phyloP scores from a whole-genome alignment of 2,329 filamentous ascomycete species.

The Cladosporium sp. region DNA sequence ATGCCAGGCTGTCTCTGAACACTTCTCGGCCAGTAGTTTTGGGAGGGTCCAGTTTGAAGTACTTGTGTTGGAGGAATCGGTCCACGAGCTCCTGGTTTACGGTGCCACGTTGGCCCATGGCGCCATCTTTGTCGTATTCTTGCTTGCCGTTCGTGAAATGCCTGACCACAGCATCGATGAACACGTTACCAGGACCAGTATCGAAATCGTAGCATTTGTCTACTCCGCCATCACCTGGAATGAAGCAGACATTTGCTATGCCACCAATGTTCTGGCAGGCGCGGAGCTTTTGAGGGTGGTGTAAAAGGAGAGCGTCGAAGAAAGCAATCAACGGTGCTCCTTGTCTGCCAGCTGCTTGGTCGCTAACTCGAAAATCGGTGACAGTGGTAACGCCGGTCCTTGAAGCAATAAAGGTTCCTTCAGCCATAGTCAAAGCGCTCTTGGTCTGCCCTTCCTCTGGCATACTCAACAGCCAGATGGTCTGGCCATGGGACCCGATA shows the following conservation, averaged over 20 bases:
- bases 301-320: conserved; percentile 54
- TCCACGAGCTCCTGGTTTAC: conserved; percentile 31
- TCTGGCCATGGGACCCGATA: conserved; percentile 57
- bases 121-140: conserved; percentile 32
- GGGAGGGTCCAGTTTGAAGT: conserved; percentile 49
- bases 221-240: conserved; percentile 37
- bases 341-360: conserved; percentile 54
- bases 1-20: conserved; percentile 54
- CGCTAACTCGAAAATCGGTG: conserved; percentile 55
- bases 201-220: conserved; percentile 29
- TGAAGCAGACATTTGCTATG: conserved; percentile 59
- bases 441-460: conserved; percentile 44
- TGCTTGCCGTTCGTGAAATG: conserved; percentile 29
- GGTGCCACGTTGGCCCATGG: conserved; percentile 26
- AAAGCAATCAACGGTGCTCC: conserved; percentile 55
- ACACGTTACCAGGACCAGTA: conserved; percentile 32
- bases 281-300: conserved; percentile 54
- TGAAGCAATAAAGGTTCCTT: conserved; percentile 52
- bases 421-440: conserved; percentile 54
- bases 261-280: conserved; percentile 60
- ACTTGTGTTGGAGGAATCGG: conserved; percentile 37
- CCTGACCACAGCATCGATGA: conserved; percentile 30
- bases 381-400: conserved; percentile 56
- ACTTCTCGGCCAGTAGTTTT: conserved; percentile 59
- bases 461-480: conserved; percentile 55